A percentile compares a stretch with the other conserved stretches of the same genome.
phyloP scores from a whole-genome alignment of 1,284 basidiomycete genomes.

The Ceratobasidium sp. region DNA sequence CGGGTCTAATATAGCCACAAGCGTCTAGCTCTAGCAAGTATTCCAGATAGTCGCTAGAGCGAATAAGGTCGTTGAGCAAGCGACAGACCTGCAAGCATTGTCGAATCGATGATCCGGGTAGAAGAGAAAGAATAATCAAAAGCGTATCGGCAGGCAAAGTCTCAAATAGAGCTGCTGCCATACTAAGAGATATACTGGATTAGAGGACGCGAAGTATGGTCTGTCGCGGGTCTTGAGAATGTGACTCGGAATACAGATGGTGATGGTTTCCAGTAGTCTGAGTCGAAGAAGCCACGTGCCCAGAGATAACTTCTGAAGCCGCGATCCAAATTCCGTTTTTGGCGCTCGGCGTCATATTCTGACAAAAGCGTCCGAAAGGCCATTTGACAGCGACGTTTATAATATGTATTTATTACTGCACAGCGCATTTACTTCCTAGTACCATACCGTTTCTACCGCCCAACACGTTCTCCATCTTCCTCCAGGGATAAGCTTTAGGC shows the following conservation, averaged over 20 bases:
- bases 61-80: not conserved
- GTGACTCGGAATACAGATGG: no score
- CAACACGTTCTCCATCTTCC: slow-evolving; percentile 83
- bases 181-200: not conserved
- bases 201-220: no score
- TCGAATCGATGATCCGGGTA: not conserved
- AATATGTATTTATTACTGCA: no score
- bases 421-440: no score
- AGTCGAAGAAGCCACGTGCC: no score
- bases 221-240: no score
- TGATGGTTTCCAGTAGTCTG: no score
- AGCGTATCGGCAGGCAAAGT: not conserved
- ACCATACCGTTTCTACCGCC: slow-evolving; percentile 85
- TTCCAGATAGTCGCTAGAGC: not conserved
- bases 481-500: slow-evolving; percentile 87
- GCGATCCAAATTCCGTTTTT: no score
- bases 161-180: not conserved
- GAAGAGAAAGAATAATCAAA: not conserved
- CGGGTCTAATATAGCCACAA: slow-evolving; percentile 2
- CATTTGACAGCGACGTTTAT: no score
- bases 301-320: no score
- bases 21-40: slow-evolving; percentile 25
- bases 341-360: no score
- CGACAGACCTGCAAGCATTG: slow-evolving; percentile 16
- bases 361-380: no score